Base-by-base conservation (phyloP, 306 rosid genomes). In the Pterocarpus macrocarpus region DNA sequence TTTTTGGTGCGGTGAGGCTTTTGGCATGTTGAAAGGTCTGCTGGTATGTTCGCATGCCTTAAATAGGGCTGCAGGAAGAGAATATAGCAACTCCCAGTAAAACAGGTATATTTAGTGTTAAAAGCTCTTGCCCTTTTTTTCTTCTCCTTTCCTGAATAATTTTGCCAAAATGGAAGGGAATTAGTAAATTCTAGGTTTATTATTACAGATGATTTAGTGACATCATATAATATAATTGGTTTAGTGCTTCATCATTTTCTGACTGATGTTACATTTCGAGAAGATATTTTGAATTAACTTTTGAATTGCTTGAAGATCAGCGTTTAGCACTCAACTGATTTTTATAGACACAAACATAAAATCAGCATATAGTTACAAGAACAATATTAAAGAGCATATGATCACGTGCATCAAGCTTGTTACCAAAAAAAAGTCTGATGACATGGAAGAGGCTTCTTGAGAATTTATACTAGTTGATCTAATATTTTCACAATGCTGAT, bases 121-220 rank as follows among this genome's bases (percentile, higher is more conserved):
- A 44, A 43, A 28, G 41, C 44, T 5, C 17, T 34, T 41, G 4
- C 47, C 44, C 7, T 9, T 64, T 7, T 28, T 73, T 47, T 1
- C 10, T 13, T 44, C 45, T 4, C 52, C 2, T 75, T 68, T 38
- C 39, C 56, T 59, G 76, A 59, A 45, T 66, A 34, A 4, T 22
- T 22, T 66, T 65, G 52, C 22, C 44, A 75, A 61, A 14, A 55
- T 77, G 62, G 71, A 73, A 57, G 58, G 77, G 52, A 43, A 56
- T 56, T 63, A 77, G 85, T 66, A 76, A 81, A 81, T 71, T 62
- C 13, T 67, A 30, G 72, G 57, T 68, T 44, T 43, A 16, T 16
- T 4, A 39, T 49, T 13, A n/a, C 73, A 66, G 66, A 70, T 76
- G 28, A 53, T 76, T 75, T 13, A 80, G 41, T 34, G 58, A 36